A percentile compares a stretch with the other conserved stretches of the same genome.
Evolutionary conservation across 805 yeast genomes (phyloP).

Genomic region (Yamadazyma ubonensis): DNA sequence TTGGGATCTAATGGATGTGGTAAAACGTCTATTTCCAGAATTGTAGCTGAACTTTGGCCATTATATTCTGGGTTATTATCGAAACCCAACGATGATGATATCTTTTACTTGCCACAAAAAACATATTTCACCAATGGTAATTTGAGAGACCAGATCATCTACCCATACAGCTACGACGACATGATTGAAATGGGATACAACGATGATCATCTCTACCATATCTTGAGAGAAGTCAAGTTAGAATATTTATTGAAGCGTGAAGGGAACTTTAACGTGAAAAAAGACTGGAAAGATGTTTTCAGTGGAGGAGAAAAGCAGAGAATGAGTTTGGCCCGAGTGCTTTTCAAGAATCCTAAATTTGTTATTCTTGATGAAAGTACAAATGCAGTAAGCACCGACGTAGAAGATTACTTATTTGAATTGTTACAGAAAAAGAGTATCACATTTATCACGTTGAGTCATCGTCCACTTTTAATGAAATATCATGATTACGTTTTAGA

Average conservation of each 20-base stretch:
- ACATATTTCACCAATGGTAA: slow-evolving; percentile 83
- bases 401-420: slow-evolving; percentile 84
- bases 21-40: slow-evolving; percentile 79
- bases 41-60: slow-evolving; percentile 91
- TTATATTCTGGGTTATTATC: slow-evolving; percentile 78
- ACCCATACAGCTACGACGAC: slow-evolving; percentile 76
- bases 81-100: slow-evolving; percentile 67
- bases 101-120: slow-evolving; percentile 80
- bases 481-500: slow-evolving; percentile 79
- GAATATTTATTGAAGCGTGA: slow-evolving; percentile 76
- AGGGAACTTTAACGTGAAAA: slow-evolving; percentile 50
- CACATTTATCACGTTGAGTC: slow-evolving; percentile 78
- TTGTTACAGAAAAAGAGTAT: slow-evolving; percentile 65
- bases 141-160: slow-evolving; percentile 85
- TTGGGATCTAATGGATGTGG: slow-evolving; percentile 90
- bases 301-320: slow-evolving; percentile 97
- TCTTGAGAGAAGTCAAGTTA: slow-evolving; percentile 72
- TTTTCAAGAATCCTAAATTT: slow-evolving; percentile 77
- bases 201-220: slow-evolving; percentile 66
- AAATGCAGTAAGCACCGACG: slow-evolving; percentile 85
- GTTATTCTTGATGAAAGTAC: slow-evolving; percentile 92
- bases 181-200: slow-evolving; percentile 70
- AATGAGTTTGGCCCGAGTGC: slow-evolving; percentile 79
- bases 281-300: slow-evolving; percentile 87
- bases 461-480: slow-evolving; percentile 78